Evolutionary conservation across 306 rosid species (phyloP).

Genomic region (Malus sieversii): DNA sequence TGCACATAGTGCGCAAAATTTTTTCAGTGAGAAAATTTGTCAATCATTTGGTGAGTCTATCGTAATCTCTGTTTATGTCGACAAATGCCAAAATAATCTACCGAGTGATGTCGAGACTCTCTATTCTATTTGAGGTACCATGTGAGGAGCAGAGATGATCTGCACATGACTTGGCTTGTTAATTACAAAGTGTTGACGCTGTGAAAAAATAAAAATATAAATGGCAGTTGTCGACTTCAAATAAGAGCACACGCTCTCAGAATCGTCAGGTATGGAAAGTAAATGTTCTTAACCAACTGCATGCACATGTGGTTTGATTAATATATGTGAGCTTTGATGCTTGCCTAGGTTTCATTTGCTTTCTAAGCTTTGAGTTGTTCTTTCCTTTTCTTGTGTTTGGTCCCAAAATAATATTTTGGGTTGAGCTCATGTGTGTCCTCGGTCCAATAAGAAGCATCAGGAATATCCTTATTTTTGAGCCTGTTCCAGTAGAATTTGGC

Average conservation of each 20-base stretch:
- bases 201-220: slow-evolving; percentile 13
- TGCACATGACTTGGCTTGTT: slow-evolving; percentile 34
- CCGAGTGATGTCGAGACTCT: neutral
- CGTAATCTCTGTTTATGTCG: too few relatives aligned
- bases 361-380: slow-evolving; percentile 27
- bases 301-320: neutral
- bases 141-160: slow-evolving; percentile 28
- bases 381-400: neutral
- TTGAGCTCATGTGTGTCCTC: too few relatives aligned
- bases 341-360: slow-evolving; percentile 21
- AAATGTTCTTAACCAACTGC: neutral
- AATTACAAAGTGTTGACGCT: slow-evolving; percentile 36
- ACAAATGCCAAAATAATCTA: too few relatives aligned
- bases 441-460: too few relatives aligned
- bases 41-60: neutral
- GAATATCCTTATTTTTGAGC: too few relatives aligned
- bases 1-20: neutral
- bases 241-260: neutral
- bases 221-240: slow-evolving; percentile 20
- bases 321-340: neutral
- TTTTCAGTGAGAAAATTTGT: neutral
- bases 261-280: neutral
- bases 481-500: too few relatives aligned
- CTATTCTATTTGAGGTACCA: slow-evolving; percentile 16
- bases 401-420: too few relatives aligned